These are phyloP conservation scores for Glycine latifolia DNA, from an alignment of 306 rosid species.

Conservation along the genomic window DNA sequence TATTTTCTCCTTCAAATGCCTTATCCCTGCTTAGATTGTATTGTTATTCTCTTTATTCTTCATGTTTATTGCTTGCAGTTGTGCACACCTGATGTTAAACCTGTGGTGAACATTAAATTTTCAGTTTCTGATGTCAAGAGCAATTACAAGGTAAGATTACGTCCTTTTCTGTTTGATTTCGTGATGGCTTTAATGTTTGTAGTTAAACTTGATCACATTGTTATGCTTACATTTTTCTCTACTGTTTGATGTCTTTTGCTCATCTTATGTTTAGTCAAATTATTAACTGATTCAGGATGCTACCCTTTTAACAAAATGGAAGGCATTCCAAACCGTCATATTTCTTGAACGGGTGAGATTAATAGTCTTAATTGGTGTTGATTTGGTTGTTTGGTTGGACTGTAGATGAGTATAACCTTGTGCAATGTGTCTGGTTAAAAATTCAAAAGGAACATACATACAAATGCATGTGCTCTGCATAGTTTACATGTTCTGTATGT, in stretches of 20 bases:
- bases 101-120: constrained; percentile 49
- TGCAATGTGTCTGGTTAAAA: constrained; percentile 32
- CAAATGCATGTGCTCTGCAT: constrained; percentile 12
- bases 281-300: constrained; percentile 74
- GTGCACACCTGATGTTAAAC: constrained; percentile 46
- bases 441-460: background rate
- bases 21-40: background rate
- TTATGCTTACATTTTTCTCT: constrained; percentile 12
- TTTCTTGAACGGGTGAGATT: constrained; percentile 85
- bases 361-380: background rate
- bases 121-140: constrained; percentile 64
- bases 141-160: constrained; percentile 67
- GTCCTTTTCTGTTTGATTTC: background rate
- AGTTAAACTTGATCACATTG: constrained; percentile 29
- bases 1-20: constrained; percentile 28
- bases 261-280: constrained; percentile 11
- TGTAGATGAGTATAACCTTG: background rate
- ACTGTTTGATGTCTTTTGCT: background rate
- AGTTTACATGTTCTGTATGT: constrained; percentile 18
- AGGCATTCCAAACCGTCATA: constrained; percentile 84
- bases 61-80: constrained; percentile 54
- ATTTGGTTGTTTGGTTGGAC: constrained; percentile 40
- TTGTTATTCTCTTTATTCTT: constrained; percentile 11
- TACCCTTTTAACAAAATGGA: constrained; percentile 80
- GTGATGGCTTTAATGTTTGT: constrained; percentile 31